Percentiles rank a stretch among this genome's conserved stretches.
phyloP scores from a whole-genome alignment of 2,329 filamentous ascomycete species.

The Hymenotorrendiella dingleyae region DNA sequence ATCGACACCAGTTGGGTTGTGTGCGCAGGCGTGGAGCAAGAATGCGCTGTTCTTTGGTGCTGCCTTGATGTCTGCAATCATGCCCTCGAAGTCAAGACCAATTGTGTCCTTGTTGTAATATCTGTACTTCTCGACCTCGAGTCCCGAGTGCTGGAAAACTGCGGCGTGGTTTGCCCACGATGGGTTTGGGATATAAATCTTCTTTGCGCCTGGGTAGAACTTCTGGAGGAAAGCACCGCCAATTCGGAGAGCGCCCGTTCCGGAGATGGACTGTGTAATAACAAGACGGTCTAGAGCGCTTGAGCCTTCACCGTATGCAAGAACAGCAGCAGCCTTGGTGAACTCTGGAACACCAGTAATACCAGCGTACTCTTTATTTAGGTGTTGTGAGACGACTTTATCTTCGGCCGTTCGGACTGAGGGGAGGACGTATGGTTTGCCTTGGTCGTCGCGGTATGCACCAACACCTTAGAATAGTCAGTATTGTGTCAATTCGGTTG shows the following conservation, averaged over 20 bases:
- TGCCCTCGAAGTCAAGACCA: slow-evolving; percentile 91
- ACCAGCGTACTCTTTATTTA: slow-evolving; percentile 97
- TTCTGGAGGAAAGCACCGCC: slow-evolving; percentile 88
- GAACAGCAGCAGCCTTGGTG: slow-evolving; percentile 82
- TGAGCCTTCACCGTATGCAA: slow-evolving; percentile 84
- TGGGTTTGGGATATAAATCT: slow-evolving; percentile 91
- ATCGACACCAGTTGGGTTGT: slow-evolving; percentile 97
- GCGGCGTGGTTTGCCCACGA: slow-evolving; percentile 98
- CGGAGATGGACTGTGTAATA: slow-evolving; percentile 97
- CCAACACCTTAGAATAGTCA: slow-evolving; percentile 65
- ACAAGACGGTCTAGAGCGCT: slow-evolving; percentile 71
- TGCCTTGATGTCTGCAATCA: slow-evolving; percentile 83
- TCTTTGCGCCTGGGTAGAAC: slow-evolving; percentile 87
- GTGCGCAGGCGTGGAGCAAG: slow-evolving; percentile 92
- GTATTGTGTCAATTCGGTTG: slow-evolving; percentile 6
- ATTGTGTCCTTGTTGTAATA: slow-evolving; percentile 99
- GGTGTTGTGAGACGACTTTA: slow-evolving; percentile 67
- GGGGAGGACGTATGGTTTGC: slow-evolving; percentile 95
- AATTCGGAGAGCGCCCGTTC: slow-evolving; percentile 91
- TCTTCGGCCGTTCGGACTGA: slow-evolving; percentile 87
- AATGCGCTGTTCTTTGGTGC: slow-evolving; percentile 84
- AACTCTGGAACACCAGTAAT: slow-evolving; percentile 95
- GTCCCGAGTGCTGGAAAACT: slow-evolving; percentile 88
- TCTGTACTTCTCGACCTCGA: slow-evolving; percentile 89
- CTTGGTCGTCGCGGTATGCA: slow-evolving; percentile 95